Base-by-base conservation (phyloP, 441 rosid genomes). In the Populus trichocarpa region DNA sequence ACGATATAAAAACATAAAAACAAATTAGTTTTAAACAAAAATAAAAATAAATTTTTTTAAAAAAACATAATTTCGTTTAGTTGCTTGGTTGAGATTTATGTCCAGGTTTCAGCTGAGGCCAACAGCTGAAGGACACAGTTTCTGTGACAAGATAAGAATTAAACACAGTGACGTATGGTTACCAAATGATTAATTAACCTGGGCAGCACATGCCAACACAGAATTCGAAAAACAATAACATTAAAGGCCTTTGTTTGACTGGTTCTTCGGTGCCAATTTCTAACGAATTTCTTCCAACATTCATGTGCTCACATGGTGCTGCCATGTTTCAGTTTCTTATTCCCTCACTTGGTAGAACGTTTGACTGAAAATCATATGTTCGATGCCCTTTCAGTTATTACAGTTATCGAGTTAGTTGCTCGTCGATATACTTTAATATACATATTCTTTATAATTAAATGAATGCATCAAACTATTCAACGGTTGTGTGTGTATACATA, bases 231-330 rank as follows among this genome's bases (percentile, higher is more conserved):
- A 69, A 42, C 9, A 20, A 5, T 28, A 16, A 26, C 72, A 72
- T 75, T 72, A 25, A 71, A 76, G 72, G 76, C 61, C 3, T 0
- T 20, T 76, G 9, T 81, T 79, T 79, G 85, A 82, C 76, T 50
- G 18, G 2, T 72, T 46, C 36, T 69, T 1, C 35, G 3, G 32
- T 30, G 32, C 32, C 32, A 28, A 28, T 28, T 28, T 28, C n/a
- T 30, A 35, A 20, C 72, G 50, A 13, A 42, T 22, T 53, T 46
- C 72, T 75, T 75, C 77, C 76, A 73, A 70, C 68, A 80, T 80
- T 80, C 91, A 88, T 87, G 92, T 90, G 93, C 81, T 85, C 89
- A 85, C 91, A 87, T 88, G 22, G 91, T 77, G 79, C 82, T 50
- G 72, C 86, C 91, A 80, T 84, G 85, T 83, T 85, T 85, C 81